Conservation (phyloP, 192 early-diverging fungal species). For the Chytriomyces hyalinus region DNA sequence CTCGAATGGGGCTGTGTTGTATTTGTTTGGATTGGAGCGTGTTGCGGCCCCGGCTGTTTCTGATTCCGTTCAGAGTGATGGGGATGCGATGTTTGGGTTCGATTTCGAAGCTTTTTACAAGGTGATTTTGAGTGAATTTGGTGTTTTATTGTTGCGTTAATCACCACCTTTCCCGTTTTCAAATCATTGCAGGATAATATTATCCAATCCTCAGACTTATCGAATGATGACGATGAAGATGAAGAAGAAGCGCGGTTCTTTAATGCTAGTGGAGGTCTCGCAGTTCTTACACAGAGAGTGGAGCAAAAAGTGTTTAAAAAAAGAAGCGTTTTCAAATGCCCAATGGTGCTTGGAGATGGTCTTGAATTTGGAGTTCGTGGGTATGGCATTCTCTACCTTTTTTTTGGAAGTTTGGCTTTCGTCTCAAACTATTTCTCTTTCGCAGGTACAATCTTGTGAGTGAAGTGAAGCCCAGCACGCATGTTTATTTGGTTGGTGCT, state of each 20-base stretch:
- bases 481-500: constrained; percentile 55
- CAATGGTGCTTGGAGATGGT: constrained; percentile 65
- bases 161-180: constrained; percentile 8
- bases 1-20: constrained; percentile 11
- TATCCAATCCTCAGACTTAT: constrained; percentile 2
- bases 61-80: not conserved
- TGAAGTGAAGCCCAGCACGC: constrained; percentile 54
- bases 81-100: constrained; percentile 41
- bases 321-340: constrained; percentile 62
- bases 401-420: not conserved
- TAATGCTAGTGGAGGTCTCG: constrained; percentile 39
- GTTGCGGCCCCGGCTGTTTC: not conserved
- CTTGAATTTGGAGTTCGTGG: constrained; percentile 73
- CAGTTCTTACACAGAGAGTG: constrained; percentile 59
- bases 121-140: constrained; percentile 40
- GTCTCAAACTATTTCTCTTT: constrained; percentile 6
- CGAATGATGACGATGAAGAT: constrained; percentile 22
- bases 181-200: constrained; percentile 23
- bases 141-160: not conserved
- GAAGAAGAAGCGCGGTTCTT: constrained; percentile 28
- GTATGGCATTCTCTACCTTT: constrained; percentile 39
- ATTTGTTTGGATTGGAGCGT: constrained; percentile 26
- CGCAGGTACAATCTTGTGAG: constrained; percentile 62
- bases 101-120: constrained; percentile 63
- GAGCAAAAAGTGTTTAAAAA: constrained; percentile 68